phyloP scores from a whole-genome alignment of 805 yeast species.

The Lachancea quebecensis region DNA sequence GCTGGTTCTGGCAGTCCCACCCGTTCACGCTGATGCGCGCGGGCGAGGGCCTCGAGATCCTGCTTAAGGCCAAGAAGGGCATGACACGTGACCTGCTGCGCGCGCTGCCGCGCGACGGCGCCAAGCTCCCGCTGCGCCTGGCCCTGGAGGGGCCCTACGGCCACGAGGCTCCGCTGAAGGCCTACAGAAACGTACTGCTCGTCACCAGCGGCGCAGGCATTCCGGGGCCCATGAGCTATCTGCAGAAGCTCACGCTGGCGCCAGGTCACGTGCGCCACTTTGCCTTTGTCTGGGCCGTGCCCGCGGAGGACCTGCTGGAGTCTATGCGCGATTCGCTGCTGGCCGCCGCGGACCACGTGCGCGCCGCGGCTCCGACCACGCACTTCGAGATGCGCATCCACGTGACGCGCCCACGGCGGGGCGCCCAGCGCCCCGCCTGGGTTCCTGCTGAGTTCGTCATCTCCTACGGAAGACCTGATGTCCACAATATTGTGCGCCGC shows the following conservation, averaged over 20 bases:
- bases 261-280: not conserved
- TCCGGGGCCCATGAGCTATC: constrained; percentile 40
- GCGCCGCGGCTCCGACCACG: not conserved
- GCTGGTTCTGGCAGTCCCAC: constrained; percentile 47
- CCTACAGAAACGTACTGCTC: constrained; percentile 48
- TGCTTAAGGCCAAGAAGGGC: constrained; percentile 44
- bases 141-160: constrained; percentile 71
- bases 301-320: constrained; percentile 6
- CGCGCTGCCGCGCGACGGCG: constrained; percentile 22
- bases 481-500: constrained; percentile 1
- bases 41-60: constrained; percentile 32
- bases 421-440: not conserved
- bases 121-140: constrained; percentile 29
- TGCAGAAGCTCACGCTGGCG: not conserved
- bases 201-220: constrained; percentile 74
- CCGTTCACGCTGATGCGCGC: constrained; percentile 48
- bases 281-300: constrained; percentile 10
- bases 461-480: constrained; percentile 6
- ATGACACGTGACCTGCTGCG: constrained; percentile 34
- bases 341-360: not conserved
- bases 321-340: constrained; percentile 1
- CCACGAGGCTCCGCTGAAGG: constrained; percentile 39
- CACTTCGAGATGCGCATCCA: constrained; percentile 2
- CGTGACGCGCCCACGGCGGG: constrained; percentile 8
- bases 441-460: constrained; percentile 3